phyloP scores from a whole-genome alignment of 2,329 filamentous ascomycete species.

The Monilinia laxa region DNA sequence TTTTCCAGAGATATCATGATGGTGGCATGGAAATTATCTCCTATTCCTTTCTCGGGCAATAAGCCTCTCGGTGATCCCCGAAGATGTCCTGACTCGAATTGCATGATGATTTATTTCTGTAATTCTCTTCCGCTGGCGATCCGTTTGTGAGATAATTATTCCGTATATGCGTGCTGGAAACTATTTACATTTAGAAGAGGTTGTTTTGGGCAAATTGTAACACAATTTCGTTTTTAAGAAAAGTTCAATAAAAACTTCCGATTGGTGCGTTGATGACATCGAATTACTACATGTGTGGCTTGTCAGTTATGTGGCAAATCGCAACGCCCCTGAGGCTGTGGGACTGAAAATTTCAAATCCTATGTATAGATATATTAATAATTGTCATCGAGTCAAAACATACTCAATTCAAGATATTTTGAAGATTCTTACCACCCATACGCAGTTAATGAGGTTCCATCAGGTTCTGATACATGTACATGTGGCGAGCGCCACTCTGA shows the following conservation, averaged over 20 bases:
- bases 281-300: not conserved
- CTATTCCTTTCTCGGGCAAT: not conserved
- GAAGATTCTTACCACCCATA: not conserved
- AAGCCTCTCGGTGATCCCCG: not conserved
- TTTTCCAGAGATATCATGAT: not conserved
- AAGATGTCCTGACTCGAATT: not conserved
- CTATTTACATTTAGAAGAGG: no score
- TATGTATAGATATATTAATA: not conserved
- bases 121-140: not conserved
- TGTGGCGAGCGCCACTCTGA: not conserved
- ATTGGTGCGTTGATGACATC: not conserved
- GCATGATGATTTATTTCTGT: not conserved
- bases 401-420: not conserved
- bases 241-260: not conserved
- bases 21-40: slow-evolving; percentile 5
- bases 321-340: not conserved
- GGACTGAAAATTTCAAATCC: not conserved
- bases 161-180: not conserved
- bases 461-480: not conserved
- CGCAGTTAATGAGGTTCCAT: not conserved
- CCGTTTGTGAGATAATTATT: not conserved
- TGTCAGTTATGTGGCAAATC: not conserved
- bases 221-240: not conserved
- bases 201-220: not conserved
- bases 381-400: not conserved